Conservation (phyloP, 2,329 filamentous ascomycete species). For the Aspergillus alliaceus region DNA sequence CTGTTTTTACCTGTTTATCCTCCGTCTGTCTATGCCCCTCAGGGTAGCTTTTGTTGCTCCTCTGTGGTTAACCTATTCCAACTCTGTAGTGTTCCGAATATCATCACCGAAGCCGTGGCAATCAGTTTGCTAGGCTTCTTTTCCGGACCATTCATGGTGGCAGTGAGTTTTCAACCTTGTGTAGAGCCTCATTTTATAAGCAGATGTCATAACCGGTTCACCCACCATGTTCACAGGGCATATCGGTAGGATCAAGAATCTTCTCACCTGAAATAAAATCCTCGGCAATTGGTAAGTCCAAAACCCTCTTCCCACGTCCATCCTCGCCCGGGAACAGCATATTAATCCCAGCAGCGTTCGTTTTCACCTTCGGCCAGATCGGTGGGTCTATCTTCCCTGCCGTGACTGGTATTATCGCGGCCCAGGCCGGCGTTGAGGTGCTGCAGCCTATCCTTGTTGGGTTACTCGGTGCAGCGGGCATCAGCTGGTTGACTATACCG, state of each 20-base stretch:
- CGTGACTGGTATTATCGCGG: constrained; percentile 54
- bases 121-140: constrained; percentile 60
- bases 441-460: constrained; percentile 55
- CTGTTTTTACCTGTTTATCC: no score
- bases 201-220: neutral
- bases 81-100: constrained; percentile 46
- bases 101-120: constrained; percentile 53
- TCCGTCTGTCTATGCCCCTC: no score
- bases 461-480: constrained; percentile 47
- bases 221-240: no score
- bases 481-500: constrained; percentile 49
- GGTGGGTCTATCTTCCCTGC: constrained; percentile 58
- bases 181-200: no score
- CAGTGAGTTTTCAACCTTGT: no score
- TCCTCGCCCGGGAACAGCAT: no score
- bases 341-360: constrained; percentile 43
- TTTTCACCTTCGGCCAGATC: constrained; percentile 59
- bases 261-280: constrained; percentile 51
- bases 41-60: no score
- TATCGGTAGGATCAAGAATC: constrained; percentile 55
- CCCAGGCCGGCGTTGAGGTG: constrained; percentile 46
- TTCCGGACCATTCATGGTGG: constrained; percentile 59
- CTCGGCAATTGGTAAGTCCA: constrained; percentile 47
- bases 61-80: no score
- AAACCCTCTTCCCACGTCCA: no score